Conservation (phyloP, 305 asterid genomes). For the Fraxinus baroniana region DNA sequence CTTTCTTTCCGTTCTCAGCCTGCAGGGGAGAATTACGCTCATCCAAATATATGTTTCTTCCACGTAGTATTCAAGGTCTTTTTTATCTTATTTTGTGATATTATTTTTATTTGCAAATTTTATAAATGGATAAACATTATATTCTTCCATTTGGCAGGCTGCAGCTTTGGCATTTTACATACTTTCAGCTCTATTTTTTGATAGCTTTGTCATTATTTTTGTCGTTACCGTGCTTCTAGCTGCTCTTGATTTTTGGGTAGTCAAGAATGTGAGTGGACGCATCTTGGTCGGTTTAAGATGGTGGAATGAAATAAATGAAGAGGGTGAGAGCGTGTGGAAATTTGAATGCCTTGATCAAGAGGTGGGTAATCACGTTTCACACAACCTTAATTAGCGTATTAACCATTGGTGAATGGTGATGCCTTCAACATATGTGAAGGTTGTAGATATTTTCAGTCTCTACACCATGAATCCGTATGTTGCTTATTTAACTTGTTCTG, state of each 20-base stretch:
- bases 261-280: conserved; percentile 97
- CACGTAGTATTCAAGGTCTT: conserved; percentile 87
- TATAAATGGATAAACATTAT: conserved; percentile 9
- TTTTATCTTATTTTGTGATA: conserved; percentile 18
- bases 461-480: neutral
- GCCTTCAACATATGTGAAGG: neutral
- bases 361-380: conserved; percentile 40
- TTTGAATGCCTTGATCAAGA: conserved; percentile 98
- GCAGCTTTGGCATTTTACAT: conserved; percentile 93
- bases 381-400: conserved; percentile 9
- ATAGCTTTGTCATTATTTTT: conserved; percentile 88
- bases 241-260: conserved; percentile 98
- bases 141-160: conserved; percentile 52
- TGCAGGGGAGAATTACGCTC: conserved; percentile 81
- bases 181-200: conserved; percentile 80
- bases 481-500: neutral
- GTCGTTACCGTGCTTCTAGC: conserved; percentile 87
- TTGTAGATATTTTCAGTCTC: neutral
- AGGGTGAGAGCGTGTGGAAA: conserved; percentile 92
- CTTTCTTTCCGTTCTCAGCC: conserved; percentile 46
- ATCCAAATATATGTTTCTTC: conserved; percentile 84
- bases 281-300: conserved; percentile 96
- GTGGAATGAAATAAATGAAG: conserved; percentile 96
- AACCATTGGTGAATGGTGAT: neutral
- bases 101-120: conserved; percentile 12